A percentile compares a stretch with the other conserved stretches of the same genome.
Evolutionary conservation across 192 early-diverging fungal genomes (phyloP).

Genomic region (Rhizophagus clarus): DNA sequence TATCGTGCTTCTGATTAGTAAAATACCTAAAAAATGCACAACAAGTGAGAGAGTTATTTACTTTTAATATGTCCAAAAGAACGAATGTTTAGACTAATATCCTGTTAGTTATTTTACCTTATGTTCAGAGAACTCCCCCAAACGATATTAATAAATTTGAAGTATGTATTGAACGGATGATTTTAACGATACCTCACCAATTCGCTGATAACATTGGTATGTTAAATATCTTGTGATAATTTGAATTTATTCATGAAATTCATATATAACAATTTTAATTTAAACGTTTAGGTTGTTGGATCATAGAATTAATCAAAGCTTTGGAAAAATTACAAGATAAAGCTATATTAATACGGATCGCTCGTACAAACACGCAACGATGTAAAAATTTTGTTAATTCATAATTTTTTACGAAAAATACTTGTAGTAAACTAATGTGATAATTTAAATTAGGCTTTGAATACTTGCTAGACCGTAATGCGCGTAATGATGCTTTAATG

Average conservation of each 20-base stretch:
- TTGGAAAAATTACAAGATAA: neutral
- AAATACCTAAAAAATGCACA: neutral
- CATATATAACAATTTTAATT: neutral
- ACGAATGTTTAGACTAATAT: neutral
- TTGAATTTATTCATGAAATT: too few species aligned
- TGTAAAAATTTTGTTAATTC: neutral
- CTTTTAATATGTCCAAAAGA: neutral
- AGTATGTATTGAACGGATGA: neutral
- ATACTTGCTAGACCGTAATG: slow-evolving; percentile 24
- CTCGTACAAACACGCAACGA: neutral
- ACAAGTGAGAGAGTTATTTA: neutral
- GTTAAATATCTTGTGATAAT: neutral
- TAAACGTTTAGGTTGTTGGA: slow-evolving; percentile 10
- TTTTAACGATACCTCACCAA: neutral
- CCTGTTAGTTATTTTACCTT: slow-evolving; percentile 11
- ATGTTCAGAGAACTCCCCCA: neutral
- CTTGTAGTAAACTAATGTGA: neutral
- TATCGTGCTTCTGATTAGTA: slow-evolving; percentile 9
- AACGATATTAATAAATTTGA: neutral
- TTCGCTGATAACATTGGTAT: slow-evolving; percentile 15
- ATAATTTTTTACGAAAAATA: neutral
- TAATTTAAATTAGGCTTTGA: neutral
- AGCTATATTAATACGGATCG: neutral
- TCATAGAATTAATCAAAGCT: slow-evolving; percentile 11
- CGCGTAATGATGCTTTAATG: slow-evolving; percentile 38